Conservation (phyloP, 2,329 filamentous ascomycete species). For the Monilinia vaccinii-corymbosi region DNA sequence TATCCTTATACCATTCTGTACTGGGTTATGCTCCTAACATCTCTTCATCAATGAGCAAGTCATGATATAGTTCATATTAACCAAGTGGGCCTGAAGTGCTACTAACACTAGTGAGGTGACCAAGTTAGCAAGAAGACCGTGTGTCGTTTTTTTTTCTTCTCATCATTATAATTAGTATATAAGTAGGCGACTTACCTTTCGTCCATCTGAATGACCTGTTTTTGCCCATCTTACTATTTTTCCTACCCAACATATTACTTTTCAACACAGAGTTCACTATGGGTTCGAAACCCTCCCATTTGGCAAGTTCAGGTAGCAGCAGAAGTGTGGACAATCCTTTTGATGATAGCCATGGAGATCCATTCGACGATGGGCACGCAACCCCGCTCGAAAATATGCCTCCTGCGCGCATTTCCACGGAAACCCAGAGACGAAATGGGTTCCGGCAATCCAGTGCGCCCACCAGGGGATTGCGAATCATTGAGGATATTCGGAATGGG, state of each 20-base stretch:
- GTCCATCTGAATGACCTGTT: neutral
- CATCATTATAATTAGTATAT: neutral
- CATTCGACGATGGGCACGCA: neutral
- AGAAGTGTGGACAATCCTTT: neutral
- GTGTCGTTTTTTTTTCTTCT: neutral
- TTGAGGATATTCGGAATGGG: constrained; percentile 12
- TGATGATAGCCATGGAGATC: neutral
- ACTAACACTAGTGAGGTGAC: neutral
- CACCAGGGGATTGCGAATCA: constrained; percentile 5
- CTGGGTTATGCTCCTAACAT: neutral
- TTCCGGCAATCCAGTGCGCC: constrained; percentile 1
- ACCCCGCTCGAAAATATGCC: neutral
- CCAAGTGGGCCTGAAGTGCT: neutral
- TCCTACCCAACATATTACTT: neutral
- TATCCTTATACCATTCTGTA: neutral
- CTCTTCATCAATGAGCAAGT: neutral
- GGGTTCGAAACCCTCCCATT: neutral
- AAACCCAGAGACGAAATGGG: constrained; percentile 7
- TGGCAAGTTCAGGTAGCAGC: neutral
- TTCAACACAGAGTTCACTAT: neutral
- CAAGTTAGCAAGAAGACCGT: neutral
- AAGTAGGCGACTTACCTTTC: neutral
- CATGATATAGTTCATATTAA: neutral
- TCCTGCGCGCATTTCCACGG: neutral
- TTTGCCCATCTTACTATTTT: neutral